Conservation (phyloP, 192 early-diverging fungal species). For the Backusella australiensis region DNA sequence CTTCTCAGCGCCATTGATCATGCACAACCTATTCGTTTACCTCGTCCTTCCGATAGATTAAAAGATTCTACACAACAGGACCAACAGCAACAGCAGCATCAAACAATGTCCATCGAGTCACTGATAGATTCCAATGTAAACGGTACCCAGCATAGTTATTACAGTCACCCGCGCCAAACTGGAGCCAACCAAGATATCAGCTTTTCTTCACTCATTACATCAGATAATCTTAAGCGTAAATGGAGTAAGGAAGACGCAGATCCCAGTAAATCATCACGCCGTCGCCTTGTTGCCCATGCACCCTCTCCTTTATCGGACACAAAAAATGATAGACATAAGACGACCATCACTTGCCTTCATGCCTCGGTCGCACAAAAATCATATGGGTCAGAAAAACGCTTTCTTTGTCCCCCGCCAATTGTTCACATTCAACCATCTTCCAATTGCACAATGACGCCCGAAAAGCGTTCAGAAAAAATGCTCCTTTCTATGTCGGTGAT, state of each 20-base stretch:
- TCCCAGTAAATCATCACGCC: background rate
- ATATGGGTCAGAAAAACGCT: constrained; percentile 90
- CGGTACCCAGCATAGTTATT: background rate
- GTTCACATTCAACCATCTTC: constrained; percentile 55
- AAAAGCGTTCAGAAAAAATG: constrained; percentile 34
- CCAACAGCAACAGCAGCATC: constrained; percentile 5
- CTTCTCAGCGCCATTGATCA: constrained; percentile 33
- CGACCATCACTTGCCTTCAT: constrained; percentile 78
- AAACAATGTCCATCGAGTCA: constrained; percentile 26
- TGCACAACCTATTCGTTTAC: constrained; percentile 14
- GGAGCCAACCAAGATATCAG: background rate
- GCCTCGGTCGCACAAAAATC: constrained; percentile 90
- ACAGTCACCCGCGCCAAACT: background rate
- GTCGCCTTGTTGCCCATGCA: background rate
- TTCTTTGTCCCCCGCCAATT: constrained; percentile 74
- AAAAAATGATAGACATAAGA: constrained; percentile 42
- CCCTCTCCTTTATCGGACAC: constrained; percentile 3
- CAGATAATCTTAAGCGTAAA: background rate
- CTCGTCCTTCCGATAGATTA: background rate
- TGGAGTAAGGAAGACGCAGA: background rate
- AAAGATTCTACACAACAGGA: background rate
- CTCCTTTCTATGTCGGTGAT: constrained; percentile 63
- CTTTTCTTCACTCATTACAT: background rate
- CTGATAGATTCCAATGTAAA: constrained; percentile 11
- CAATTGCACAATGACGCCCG: background rate